These are phyloP conservation scores for Oenanthe javanica DNA, from an alignment of 140 eudicot genomes.

Conservation along the genomic window DNA sequence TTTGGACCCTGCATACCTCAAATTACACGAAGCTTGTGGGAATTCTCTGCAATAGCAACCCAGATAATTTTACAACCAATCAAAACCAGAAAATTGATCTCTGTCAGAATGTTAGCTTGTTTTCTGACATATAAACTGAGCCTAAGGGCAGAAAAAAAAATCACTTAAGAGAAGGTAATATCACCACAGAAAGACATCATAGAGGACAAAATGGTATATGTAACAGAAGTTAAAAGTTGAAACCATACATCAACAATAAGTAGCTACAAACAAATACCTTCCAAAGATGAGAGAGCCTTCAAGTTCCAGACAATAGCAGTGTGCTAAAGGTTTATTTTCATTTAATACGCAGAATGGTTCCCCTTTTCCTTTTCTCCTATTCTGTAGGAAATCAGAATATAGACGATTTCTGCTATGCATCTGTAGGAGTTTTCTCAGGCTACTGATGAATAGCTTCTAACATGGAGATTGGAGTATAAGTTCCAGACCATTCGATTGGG, in stretches of 20 bases:
- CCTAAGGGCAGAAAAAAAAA: too few species aligned
- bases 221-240: slow-evolving; percentile 15
- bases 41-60: slow-evolving; percentile 61
- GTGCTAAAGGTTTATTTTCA: slow-evolving; percentile 18
- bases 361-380: not conserved
- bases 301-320: slow-evolving; percentile 47
- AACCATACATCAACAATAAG: slow-evolving; percentile 21
- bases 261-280: slow-evolving; percentile 29
- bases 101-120: slow-evolving; percentile 53
- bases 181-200: slow-evolving; percentile 35
- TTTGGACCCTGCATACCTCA: not conserved
- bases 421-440: slow-evolving; percentile 30
- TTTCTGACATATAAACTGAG: slow-evolving; percentile 48
- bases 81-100: slow-evolving; percentile 39
- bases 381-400: not conserved
- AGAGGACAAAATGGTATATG: slow-evolving; percentile 32
- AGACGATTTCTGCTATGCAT: slow-evolving; percentile 20
- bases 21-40: slow-evolving; percentile 62
- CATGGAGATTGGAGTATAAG: slow-evolving; percentile 19
- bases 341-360: not conserved
- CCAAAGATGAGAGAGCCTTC: slow-evolving; percentile 26
- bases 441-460: slow-evolving; percentile 21
- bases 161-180: slow-evolving; percentile 22
- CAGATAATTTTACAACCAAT: slow-evolving; percentile 44
- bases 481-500: too few species aligned